Percentiles rank a stretch among this genome's conserved stretches.
Conservation (phyloP, 148 eudicot species). For the Rhododendron ovatum region DNA sequence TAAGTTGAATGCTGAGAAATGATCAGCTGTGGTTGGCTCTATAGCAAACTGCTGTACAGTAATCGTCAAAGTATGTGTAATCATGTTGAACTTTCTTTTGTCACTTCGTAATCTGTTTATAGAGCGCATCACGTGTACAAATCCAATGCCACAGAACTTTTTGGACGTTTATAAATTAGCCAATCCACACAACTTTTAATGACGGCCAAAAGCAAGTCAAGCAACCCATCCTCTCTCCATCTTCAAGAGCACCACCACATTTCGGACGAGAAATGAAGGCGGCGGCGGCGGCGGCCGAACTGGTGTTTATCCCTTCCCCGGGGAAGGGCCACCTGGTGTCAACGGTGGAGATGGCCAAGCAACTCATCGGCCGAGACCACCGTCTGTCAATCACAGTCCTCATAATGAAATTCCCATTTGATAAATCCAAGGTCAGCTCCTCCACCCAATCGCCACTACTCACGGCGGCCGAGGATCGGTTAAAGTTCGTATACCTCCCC, state of each 20-base stretch:
- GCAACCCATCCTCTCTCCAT: slow-evolving; percentile 23
- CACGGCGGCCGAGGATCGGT: background rate
- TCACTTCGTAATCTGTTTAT: too few relatives aligned
- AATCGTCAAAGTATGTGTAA: too few relatives aligned
- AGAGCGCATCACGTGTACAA: too few relatives aligned
- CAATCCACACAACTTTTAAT: too few relatives aligned
- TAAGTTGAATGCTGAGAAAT: too few relatives aligned
- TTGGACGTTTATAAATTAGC: too few relatives aligned
- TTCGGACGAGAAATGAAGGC: background rate
- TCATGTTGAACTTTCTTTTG: too few relatives aligned
- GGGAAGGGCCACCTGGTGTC: slow-evolving; percentile 24
- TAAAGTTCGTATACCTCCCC: background rate
- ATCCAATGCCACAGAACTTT: too few relatives aligned
- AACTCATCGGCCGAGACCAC: slow-evolving; percentile 8
- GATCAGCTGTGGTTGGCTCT: too few relatives aligned
- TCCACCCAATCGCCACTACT: background rate
- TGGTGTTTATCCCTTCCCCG: slow-evolving; percentile 17
- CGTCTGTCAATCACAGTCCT: slow-evolving; percentile 23
- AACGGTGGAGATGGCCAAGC: slow-evolving; percentile 25
- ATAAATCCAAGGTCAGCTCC: background rate
- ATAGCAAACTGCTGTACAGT: too few relatives aligned
- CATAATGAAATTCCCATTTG: background rate
- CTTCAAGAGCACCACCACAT: slow-evolving; percentile 1
- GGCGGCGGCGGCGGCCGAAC: slow-evolving; percentile 1
- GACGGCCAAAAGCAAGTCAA: too few relatives aligned